A percentile compares a stretch with the other conserved stretches of the same genome.
Conservation (phyloP, 2,329 filamentous ascomycete species). For the Rutstroemia sp. region DNA sequence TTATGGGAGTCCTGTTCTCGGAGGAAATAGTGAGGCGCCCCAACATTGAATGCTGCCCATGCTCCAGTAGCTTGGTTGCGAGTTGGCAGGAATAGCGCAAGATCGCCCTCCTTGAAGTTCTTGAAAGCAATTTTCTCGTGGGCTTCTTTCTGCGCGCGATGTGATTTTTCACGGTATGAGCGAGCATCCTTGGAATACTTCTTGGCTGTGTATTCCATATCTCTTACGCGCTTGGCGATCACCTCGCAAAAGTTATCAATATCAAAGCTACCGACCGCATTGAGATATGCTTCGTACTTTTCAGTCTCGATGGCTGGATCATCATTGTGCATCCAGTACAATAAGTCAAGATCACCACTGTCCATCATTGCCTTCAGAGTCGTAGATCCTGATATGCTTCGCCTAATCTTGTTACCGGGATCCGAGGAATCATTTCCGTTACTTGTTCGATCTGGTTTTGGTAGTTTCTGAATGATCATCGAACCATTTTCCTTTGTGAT, state of each 20-base stretch:
- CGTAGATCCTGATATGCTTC: slow-evolving; percentile 42
- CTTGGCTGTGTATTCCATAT: slow-evolving; percentile 85
- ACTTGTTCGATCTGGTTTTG: slow-evolving; percentile 52
- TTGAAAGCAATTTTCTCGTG: slow-evolving; percentile 95
- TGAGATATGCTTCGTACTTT: slow-evolving; percentile 69
- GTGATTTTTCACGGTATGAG: slow-evolving; percentile 79
- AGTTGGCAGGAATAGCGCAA: slow-evolving; percentile 89
- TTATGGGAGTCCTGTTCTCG: slow-evolving; percentile 87
- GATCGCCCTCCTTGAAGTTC: slow-evolving; percentile 92
- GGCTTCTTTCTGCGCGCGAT: slow-evolving; percentile 71
- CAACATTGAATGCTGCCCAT: slow-evolving; percentile 98
- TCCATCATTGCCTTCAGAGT: slow-evolving; percentile 50
- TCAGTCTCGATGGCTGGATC: slow-evolving; percentile 59
- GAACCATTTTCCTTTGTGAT: slow-evolving; percentile 65
- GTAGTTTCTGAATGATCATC: slow-evolving; percentile 69
- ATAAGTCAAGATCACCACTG: slow-evolving; percentile 60
- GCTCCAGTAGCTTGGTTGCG: slow-evolving; percentile 89
- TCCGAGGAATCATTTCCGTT: slow-evolving; percentile 53
- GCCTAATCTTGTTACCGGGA: slow-evolving; percentile 44
- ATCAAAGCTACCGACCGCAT: slow-evolving; percentile 70
- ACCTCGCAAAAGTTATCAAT: slow-evolving; percentile 78
- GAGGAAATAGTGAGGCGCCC: slow-evolving; percentile 93
- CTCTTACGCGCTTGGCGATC: slow-evolving; percentile 81
- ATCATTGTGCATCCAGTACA: slow-evolving; percentile 74
- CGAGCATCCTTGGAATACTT: slow-evolving; percentile 90